phyloP scores from a whole-genome alignment of 2,329 filamentous ascomycete genomes.

The Drechslera avenae region DNA sequence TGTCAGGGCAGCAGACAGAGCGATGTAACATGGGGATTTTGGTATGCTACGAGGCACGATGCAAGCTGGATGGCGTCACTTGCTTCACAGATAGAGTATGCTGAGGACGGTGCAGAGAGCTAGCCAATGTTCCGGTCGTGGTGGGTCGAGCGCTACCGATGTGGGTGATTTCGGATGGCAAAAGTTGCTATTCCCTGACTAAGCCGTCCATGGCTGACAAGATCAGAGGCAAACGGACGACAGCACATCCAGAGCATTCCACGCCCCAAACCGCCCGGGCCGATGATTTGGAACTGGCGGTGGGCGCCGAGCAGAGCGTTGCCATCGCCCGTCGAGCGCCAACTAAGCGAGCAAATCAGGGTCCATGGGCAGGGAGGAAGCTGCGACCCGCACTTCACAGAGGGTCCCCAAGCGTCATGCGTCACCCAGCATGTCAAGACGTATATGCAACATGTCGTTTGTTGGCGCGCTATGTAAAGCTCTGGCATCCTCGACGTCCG shows the following conservation, averaged over 20 bases:
- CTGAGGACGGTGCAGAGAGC: too few relatives aligned
- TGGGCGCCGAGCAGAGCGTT: conserved; percentile 6
- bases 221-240: background rate
- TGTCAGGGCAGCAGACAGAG: too few relatives aligned
- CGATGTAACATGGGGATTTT: too few relatives aligned
- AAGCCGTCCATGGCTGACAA: background rate
- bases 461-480: conserved; percentile 10
- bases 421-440: conserved; percentile 15
- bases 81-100: too few relatives aligned
- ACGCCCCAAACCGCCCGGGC: background rate
- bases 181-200: background rate
- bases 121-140: too few relatives aligned
- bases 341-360: conserved; percentile 14
- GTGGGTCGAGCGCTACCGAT: too few relatives aligned
- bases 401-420: conserved; percentile 8
- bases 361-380: conserved; percentile 8
- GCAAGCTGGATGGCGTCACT: too few relatives aligned
- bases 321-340: background rate
- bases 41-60: too few relatives aligned
- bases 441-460: conserved; percentile 16
- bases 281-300: conserved; percentile 14
- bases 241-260: background rate
- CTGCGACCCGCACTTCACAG: conserved; percentile 13
- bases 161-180: background rate
- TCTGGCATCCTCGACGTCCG: conserved; percentile 6